Percentiles rank a stretch among this genome's conserved stretches.
phyloP scores from a whole-genome alignment of 257 asterid genomes.

The Plantago ovata region DNA sequence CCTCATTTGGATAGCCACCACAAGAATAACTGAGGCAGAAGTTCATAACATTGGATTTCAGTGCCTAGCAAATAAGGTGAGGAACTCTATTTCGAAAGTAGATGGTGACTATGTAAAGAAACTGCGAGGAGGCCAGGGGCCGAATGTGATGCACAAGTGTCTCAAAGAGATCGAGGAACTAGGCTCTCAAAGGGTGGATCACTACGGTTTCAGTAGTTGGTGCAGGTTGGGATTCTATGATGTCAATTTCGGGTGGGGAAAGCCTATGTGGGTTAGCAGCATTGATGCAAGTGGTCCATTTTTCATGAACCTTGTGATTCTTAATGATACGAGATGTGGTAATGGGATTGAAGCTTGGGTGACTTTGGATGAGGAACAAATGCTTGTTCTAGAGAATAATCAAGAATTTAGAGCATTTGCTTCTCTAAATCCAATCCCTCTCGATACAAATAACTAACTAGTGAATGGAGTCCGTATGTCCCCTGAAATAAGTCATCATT shows the following conservation, averaged over 20 bases:
- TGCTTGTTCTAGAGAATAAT: slow-evolving; percentile 35
- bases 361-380: slow-evolving; percentile 63
- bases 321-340: slow-evolving; percentile 51
- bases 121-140: slow-evolving; percentile 40
- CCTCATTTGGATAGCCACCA: slow-evolving; percentile 57
- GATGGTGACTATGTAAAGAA: slow-evolving; percentile 40
- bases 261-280: slow-evolving; percentile 67
- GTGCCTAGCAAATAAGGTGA: slow-evolving; percentile 32
- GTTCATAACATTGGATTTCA: slow-evolving; percentile 14
- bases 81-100: slow-evolving; percentile 33
- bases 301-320: slow-evolving; percentile 53
- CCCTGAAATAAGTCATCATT: no score
- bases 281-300: slow-evolving; percentile 39
- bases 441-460: slow-evolving; percentile 5
- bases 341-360: slow-evolving; percentile 89
- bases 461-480: background rate
- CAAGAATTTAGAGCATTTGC: slow-evolving; percentile 38
- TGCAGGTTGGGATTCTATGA: slow-evolving; percentile 65
- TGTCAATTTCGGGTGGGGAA: slow-evolving; percentile 80
- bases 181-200: slow-evolving; percentile 38
- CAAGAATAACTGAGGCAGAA: slow-evolving; percentile 17
- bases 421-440: slow-evolving; percentile 50
- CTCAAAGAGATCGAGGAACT: slow-evolving; percentile 48
- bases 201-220: slow-evolving; percentile 70
- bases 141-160: slow-evolving; percentile 29